Base-by-base conservation (phyloP, 805 yeast species). In the Candida alai region DNA sequence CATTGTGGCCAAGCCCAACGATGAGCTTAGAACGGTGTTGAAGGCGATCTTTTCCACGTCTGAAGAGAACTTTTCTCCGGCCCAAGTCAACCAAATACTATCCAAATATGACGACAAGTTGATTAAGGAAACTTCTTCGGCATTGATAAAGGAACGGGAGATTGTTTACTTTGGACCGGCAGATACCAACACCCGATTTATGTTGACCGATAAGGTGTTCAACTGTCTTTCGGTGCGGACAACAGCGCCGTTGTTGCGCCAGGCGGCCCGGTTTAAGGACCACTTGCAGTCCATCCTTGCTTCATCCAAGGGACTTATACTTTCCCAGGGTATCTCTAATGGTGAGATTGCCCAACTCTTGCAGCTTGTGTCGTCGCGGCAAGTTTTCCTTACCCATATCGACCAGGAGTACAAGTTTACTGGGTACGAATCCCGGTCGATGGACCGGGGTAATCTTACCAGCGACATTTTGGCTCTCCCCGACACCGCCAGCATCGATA, bases 341-440 rank as follows among this genome's bases (percentile, higher is more conserved):
- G 73, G 82, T 5, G 71, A 80, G 5, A 76, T 84, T 64, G 77
- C 82, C 11, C 58, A 78, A 2, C 50, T 87, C 11, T 51, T 86
- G 28, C 79, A 80, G 34, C 50, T 76, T 21, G 44, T 81, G 12
- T 71, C 78, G 3, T 52, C 60, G 5, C 48, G 56, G 4, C 51
- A 56, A 11, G 42, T 79, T 4, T 51, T 58, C 7, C 42, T 80
- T 3, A 67, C 68, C 4, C 65, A 81, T 28, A 67, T 84, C 15
- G 85, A 84, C 44, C 71, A 72, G 34, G 58, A 70, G 7, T 67
- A 74, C 37, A 67, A 62, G 11, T 66, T 74, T 33, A 65, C 70
- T 22, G 80, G 85, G 9, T 89, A 88, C 51, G 82, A 81, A 24
- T 83, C 96, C 1, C 71, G 96, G 41, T 65, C 76, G 13, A 73